Evolutionary conservation across 176 grass and related monocot species (phyloP).

Genomic region (Raddia guianensis): DNA sequence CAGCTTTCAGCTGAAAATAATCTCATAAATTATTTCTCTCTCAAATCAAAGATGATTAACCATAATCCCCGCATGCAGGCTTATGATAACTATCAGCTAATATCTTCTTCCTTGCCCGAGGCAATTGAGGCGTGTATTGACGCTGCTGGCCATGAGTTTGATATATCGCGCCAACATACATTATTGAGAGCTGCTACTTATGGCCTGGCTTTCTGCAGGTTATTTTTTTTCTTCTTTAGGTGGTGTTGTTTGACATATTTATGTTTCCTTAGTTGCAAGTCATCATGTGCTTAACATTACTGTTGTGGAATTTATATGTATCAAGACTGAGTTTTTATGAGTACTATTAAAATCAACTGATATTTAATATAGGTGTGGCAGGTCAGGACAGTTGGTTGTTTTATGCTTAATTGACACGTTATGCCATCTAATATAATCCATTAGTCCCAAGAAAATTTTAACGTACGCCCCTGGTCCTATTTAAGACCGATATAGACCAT

Average conservation of each 20-base stretch:
- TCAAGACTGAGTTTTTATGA: neutral
- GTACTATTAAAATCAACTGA: neutral
- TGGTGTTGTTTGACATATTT: constrained; percentile 2
- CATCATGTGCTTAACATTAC: neutral
- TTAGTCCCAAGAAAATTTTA: neutral
- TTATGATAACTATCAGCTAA: constrained; percentile 90
- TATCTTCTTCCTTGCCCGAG: constrained; percentile 74
- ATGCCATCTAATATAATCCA: neutral
- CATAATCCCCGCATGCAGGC: constrained; percentile 53
- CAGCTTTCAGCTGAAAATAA: neutral
- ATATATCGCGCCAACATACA: constrained; percentile 82
- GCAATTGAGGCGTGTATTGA: constrained; percentile 92
- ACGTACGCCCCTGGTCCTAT: neutral
- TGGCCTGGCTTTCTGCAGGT: constrained; percentile 96
- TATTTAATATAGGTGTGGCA: constrained; percentile 11
- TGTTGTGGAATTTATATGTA: constrained; percentile 11
- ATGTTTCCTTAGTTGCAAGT: constrained; percentile 24
- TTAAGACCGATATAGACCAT: neutral
- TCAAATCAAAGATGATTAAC: constrained; percentile 23
- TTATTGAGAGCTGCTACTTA: constrained; percentile 90
- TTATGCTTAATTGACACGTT: neutral
- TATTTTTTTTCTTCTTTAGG: constrained; percentile 34
- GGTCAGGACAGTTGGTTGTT: neutral
- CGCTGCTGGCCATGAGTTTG: constrained; percentile 93
- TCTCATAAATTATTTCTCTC: constrained; percentile 20